phyloP scores from a whole-genome alignment of 2,329 filamentous ascomycete genomes.

The Botrytis squamosa region DNA sequence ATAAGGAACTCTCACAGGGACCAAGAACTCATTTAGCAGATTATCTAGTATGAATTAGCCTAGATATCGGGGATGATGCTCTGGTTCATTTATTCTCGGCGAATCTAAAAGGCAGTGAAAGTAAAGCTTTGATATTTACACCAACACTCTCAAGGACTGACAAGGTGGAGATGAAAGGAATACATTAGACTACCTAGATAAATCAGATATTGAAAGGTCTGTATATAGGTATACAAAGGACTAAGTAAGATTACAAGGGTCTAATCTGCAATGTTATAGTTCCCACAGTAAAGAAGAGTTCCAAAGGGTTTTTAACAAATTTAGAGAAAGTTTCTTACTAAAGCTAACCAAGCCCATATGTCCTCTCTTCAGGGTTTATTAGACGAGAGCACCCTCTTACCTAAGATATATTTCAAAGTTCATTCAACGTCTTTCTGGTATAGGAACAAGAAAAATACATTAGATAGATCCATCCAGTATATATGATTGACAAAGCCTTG shows the following conservation, averaged over 20 bases:
- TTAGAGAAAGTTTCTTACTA: background rate
- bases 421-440: too few species aligned
- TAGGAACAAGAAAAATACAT: background rate
- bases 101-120: background rate
- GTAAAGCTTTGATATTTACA: background rate
- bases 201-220: background rate
- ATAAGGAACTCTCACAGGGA: background rate
- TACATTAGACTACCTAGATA: too few species aligned
- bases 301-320: rapidly evolving
- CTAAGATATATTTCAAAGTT: background rate
- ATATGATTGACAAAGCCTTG: background rate
- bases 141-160: rapidly evolving
- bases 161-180: too few species aligned
- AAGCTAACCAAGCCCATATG: rapidly evolving
- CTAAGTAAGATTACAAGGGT: too few species aligned
- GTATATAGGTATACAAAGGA: rapidly evolving
- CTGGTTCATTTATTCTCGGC: rapidly evolving
- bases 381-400: background rate
- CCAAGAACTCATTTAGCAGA: rapidly evolving
- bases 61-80: rapidly evolving
- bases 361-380: background rate
- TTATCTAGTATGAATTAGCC: rapidly evolving
- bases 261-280: rapidly evolving
- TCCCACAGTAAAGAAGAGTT: background rate
- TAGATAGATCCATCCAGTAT: too few species aligned